Conservation (phyloP, 1,139 yeast genomes). For the Yamadazyma conglobata region DNA sequence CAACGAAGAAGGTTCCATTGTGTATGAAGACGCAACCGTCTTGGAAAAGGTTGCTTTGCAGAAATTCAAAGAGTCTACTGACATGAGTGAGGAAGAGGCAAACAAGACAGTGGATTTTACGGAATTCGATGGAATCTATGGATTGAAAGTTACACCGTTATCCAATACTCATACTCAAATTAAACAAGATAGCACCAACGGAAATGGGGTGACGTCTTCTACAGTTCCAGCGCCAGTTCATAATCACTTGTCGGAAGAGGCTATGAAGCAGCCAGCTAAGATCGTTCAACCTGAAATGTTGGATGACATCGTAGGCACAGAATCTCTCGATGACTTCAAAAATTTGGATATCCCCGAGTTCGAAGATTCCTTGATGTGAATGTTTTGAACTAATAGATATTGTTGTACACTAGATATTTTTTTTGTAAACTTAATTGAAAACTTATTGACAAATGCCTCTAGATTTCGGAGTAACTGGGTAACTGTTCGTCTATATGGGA, state of each 20-base stretch:
- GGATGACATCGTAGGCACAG: background rate
- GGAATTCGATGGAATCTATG: conserved; percentile 47
- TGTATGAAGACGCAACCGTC: conserved; percentile 70
- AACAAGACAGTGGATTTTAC: conserved; percentile 40
- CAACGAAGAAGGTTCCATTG: conserved; percentile 85
- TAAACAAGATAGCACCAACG: background rate
- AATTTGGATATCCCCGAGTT: conserved; percentile 2
- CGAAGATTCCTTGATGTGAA: no score
- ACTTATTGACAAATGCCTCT: background rate
- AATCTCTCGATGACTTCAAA: conserved; percentile 1
- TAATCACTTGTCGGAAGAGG: conserved; percentile 1
- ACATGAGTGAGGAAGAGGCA: conserved; percentile 24
- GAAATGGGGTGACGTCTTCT: no score
- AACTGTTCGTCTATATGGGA: conserved; percentile 42
- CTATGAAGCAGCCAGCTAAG: conserved; percentile 4
- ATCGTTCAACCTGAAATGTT: conserved; percentile 1
- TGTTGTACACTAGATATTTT: conserved; percentile 7
- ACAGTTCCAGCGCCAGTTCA: background rate
- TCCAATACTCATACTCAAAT: conserved; percentile 3
- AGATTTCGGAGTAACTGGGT: conserved; percentile 31
- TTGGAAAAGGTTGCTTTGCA: conserved; percentile 51
- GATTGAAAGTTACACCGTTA: conserved; percentile 34
- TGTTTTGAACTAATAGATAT: conserved; percentile 4
- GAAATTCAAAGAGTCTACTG: conserved; percentile 28
- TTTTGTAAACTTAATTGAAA: no score